A percentile compares a stretch with the other conserved stretches of the same genome.
Evolutionary conservation across 352 stramenopile species (phyloP).

Genomic region (Pythium vanterpoolii): DNA sequence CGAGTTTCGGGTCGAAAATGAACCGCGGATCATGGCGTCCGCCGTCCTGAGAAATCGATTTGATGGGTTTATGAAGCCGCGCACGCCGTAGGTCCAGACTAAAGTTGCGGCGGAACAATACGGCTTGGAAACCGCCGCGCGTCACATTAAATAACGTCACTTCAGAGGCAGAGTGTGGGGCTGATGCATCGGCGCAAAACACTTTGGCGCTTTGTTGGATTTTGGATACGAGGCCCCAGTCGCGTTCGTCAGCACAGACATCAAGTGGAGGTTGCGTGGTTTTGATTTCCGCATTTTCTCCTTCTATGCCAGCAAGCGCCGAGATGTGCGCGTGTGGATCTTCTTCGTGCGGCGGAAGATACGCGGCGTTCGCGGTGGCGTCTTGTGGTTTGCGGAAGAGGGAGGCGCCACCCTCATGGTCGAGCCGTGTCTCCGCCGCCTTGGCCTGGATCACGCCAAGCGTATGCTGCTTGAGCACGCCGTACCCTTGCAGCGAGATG

Average conservation of each 20-base stretch:
- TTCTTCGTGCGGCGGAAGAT: background rate
- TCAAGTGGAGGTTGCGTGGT: background rate
- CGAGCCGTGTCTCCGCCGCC: background rate
- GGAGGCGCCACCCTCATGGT: background rate
- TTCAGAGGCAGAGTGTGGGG: background rate
- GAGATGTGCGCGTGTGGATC: background rate
- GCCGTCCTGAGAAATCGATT: constrained; percentile 27
- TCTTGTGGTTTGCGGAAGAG: constrained; percentile 1
- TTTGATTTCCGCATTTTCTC: background rate
- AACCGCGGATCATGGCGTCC: constrained; percentile 39
- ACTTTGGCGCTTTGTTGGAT: constrained; percentile 2
- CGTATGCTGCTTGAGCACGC: constrained; percentile 5
- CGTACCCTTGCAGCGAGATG: constrained; percentile 9
- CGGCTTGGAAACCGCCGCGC: constrained; percentile 25
- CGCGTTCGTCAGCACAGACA: constrained; percentile 31
- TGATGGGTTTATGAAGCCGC: constrained; percentile 25
- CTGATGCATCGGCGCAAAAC: background rate
- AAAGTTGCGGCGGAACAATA: constrained; percentile 43
- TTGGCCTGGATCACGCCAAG: background rate
- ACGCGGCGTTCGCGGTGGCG: background rate
- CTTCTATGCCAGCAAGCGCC: background rate
- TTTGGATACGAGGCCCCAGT: constrained; percentile 24
- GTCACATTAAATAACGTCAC: constrained; percentile 27
- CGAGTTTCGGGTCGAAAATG: constrained; percentile 12
- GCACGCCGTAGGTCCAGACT: constrained; percentile 42